Evolutionary conservation across 257 asterid genomes (phyloP), one percentile per base, ranked within the genome.

Genomic region (Forsythia suspensa): DNA sequence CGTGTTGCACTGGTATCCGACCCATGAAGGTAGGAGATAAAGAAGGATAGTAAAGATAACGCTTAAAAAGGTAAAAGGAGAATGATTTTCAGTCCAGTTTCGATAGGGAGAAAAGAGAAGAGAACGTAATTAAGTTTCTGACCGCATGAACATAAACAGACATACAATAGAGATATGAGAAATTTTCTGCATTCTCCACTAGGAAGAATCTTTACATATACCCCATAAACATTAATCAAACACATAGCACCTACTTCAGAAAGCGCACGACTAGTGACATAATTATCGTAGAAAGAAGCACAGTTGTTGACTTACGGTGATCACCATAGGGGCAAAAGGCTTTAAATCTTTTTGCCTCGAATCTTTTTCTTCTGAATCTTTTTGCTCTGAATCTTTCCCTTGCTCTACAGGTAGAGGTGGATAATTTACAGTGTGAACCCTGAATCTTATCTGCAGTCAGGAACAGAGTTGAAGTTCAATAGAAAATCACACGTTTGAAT

Each of bases 321-420:
- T 36, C 63, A 85, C 73, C 91, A 87, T 87, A 15, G 91, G 91
- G 13, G 89, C 82, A 76, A 87, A 87, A 21, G 91, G 88, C 66
- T 83, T 85, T 61, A 61, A 9, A 61, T 24, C 69, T 61, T 61
- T 61, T 6, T 61, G 39, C 69, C n/a, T 24, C 38, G 38, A 61
- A 61, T 4, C 69, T 61, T 20, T 61, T 18, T 61, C 69, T 61
- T 61, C 69, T 20, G 36, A 24, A 59, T 59, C 67, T 20, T 59
- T 57, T 20, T 77, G 39, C 73, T 71, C 85, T 11, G 84, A 78
- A 57, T 80, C 91, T 5, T 66, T 75, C 43, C 70, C 90, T 76
- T 86, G 91, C 73, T 89, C 92, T 42, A 90, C 42, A 57, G 99
- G 98, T 79, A 90, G 8, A 21, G 96, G 81, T 41, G 96, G 97